Percentiles rank a stretch among this genome's conserved stretches.
These are phyloP conservation scores for Suillus alpinus DNA, from an alignment of 768 basidiomycete species.

Conservation along the genomic window DNA sequence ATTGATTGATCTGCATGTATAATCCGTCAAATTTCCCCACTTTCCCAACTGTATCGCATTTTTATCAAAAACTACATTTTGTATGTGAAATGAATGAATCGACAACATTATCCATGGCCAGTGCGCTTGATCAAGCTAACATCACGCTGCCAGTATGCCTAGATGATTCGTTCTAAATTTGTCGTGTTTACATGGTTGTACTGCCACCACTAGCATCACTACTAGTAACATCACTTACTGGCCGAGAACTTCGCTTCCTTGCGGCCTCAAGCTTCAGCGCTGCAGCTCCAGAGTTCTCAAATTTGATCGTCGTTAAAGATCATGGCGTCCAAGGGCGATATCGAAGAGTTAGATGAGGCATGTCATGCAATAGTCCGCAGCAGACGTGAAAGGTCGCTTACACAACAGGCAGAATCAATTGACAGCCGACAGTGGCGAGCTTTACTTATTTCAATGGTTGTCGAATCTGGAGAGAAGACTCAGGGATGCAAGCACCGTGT, in stretches of 20 bases:
- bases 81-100: neutral
- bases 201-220: neutral
- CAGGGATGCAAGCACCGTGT: constrained; percentile 47
- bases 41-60: neutral
- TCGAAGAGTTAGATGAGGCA: constrained; percentile 32
- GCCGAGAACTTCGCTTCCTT: neutral
- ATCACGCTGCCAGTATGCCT: neutral
- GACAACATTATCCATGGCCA: neutral
- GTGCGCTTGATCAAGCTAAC: neutral
- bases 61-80: neutral
- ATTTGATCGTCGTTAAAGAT: neutral
- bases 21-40: neutral
- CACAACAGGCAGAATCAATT: constrained; percentile 53
- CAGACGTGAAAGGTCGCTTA: neutral
- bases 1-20: neutral
- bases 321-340: constrained; percentile 24
- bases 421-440: constrained; percentile 71
- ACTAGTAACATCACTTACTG: neutral
- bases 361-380: constrained; percentile 9
- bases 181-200: neutral
- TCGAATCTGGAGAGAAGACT: constrained; percentile 61
- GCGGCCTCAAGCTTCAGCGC: neutral
- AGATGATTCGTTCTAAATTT: neutral
- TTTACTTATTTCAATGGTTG: constrained; percentile 85
- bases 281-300: neutral